Evolutionary conservation across 208 protist species (phyloP).

Genomic region (Kentomonas sorsogonicus): DNA sequence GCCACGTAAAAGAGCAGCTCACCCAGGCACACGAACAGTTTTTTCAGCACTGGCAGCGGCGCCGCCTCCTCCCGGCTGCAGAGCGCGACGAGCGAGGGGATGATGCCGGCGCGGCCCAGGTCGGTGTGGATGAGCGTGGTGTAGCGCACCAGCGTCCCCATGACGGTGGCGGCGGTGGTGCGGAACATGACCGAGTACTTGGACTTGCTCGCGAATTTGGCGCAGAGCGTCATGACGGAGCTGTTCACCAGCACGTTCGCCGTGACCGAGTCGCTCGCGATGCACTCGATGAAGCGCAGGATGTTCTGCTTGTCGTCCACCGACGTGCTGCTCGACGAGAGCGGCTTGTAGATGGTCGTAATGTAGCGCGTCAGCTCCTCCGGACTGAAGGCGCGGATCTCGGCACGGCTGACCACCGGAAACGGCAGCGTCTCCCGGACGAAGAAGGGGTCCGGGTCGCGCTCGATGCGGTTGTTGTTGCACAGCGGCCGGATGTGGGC

Average conservation of each 20-base stretch:
- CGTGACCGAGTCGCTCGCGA: constrained; percentile 61
- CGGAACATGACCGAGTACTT: constrained; percentile 44
- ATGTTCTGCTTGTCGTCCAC: constrained; percentile 66
- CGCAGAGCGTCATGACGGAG: constrained; percentile 85
- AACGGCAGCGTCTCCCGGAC: constrained; percentile 56
- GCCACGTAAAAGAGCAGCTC: constrained; percentile 90
- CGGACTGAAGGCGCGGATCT: constrained; percentile 49
- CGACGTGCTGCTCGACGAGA: constrained; percentile 21
- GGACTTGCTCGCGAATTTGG: constrained; percentile 54
- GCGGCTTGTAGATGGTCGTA: constrained; percentile 37
- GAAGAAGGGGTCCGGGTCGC: constrained; percentile 63
- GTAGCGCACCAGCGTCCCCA: constrained; percentile 83
- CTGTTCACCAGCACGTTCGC: constrained; percentile 89
- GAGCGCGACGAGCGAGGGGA: constrained; percentile 49
- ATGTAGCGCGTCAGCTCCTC: constrained; percentile 50
- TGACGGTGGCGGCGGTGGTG: constrained; percentile 66
- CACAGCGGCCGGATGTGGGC: constrained; percentile 85
- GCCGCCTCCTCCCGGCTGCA: constrained; percentile 50
- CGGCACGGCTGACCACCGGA: constrained; percentile 34
- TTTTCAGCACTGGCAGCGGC: constrained; percentile 60
- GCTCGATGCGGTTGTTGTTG: constrained; percentile 85
- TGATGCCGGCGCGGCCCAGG: constrained; percentile 55
- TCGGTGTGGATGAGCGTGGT: constrained; percentile 67
- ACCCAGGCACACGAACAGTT: constrained; percentile 74
- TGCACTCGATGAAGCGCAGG: constrained; percentile 83